These are phyloP conservation scores for Escovopsis sp. DNA, from an alignment of 2,329 filamentous ascomycete genomes.

Conservation along the genomic window DNA sequence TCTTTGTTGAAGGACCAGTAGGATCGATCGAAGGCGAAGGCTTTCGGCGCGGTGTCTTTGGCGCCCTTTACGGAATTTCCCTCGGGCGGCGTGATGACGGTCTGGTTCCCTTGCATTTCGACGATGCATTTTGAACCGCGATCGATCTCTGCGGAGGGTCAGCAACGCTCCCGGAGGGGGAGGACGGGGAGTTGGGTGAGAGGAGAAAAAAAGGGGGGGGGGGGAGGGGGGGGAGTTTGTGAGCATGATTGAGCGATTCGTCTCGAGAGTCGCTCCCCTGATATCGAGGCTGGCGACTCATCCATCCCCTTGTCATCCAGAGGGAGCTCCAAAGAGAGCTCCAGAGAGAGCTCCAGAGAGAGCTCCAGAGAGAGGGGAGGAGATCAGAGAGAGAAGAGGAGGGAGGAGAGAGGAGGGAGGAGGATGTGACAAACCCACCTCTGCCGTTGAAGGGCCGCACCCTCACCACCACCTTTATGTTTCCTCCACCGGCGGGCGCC, in stretches of 20 bases:
- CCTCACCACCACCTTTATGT: conserved; percentile 99
- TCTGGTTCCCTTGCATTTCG: conserved; percentile 89
- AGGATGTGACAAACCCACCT: conserved; percentile 40
- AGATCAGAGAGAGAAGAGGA: neutral
- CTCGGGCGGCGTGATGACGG: conserved; percentile 62
- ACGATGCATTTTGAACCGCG: conserved; percentile 92
- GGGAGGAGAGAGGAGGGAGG: too few species aligned
- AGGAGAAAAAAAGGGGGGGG: too few species aligned
- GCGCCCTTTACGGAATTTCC: conserved; percentile 46
- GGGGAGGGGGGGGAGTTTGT: too few species aligned
- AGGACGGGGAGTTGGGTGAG: too few species aligned
- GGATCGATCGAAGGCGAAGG: conserved; percentile 90
- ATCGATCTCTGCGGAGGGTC: conserved; percentile 54
- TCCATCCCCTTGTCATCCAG: conserved; percentile 36
- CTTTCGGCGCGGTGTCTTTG: conserved; percentile 61
- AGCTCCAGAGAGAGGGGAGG: too few species aligned
- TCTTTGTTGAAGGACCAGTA: conserved; percentile 94
- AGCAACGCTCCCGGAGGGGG: neutral
- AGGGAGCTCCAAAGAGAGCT: too few species aligned
- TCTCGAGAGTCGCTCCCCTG: too few species aligned
- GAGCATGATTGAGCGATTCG: too few species aligned
- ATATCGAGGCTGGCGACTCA: conserved; percentile 1
- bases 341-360: too few species aligned
- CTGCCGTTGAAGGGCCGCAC: conserved; percentile 88
- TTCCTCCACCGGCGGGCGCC: conserved; percentile 59